Percentiles rank a stretch among this genome's conserved stretches.
These are phyloP conservation scores for Botrytis medusae DNA, from an alignment of 2,329 filamentous ascomycete genomes.

Conservation along the genomic window DNA sequence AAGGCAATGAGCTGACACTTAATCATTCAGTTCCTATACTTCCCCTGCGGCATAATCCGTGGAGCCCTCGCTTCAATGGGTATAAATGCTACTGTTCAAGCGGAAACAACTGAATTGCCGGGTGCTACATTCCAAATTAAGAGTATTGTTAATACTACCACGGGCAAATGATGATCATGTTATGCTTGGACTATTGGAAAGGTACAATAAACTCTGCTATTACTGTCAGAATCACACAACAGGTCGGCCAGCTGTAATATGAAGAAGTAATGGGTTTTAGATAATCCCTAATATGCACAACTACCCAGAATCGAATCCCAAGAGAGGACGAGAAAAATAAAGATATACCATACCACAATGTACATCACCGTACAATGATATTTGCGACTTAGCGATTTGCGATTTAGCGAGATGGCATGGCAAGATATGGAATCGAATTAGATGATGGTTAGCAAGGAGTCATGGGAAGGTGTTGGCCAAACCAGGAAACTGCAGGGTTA, in stretches of 20 bases:
- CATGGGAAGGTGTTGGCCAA: background rate
- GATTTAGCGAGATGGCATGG: background rate
- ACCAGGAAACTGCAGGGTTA: background rate
- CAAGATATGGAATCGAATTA: background rate
- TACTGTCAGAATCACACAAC: background rate
- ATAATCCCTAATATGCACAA: background rate
- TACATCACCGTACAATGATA: background rate
- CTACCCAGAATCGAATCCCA: background rate
- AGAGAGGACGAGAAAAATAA: background rate
- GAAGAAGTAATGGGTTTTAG: background rate
- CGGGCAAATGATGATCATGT: slow-evolving; percentile 8
- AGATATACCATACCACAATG: background rate
- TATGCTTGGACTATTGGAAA: background rate
- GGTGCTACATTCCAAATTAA: slow-evolving; percentile 95
- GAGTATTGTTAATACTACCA: slow-evolving; percentile 55
- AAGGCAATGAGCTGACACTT: background rate
- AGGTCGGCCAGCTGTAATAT: background rate
- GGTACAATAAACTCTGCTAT: background rate
- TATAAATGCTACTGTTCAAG: slow-evolving; percentile 86
- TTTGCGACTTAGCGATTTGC: slow-evolving; percentile 1
- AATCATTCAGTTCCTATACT: slow-evolving; percentile 75
- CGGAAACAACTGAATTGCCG: slow-evolving; percentile 83
- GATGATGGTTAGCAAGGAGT: background rate
- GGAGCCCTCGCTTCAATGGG: slow-evolving; percentile 92
- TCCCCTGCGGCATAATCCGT: slow-evolving; percentile 88